Conservation (phyloP, 1,139 yeast genomes). For the Arxiozyma slooffiae region DNA sequence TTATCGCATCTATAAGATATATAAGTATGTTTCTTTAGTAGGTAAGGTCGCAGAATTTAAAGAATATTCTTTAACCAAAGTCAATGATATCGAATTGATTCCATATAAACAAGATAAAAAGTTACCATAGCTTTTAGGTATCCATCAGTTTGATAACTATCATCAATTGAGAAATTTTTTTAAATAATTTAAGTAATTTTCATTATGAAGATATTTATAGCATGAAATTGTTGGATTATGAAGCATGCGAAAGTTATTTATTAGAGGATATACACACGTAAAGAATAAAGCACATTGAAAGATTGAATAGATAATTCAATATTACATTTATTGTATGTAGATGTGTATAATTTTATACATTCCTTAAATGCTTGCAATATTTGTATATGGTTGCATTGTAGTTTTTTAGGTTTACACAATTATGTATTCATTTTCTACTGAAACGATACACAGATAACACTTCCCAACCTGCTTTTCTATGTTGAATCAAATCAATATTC, state of each 20-base stretch:
- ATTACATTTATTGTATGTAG: neutral
- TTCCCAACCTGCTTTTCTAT: slow-evolving; percentile 92
- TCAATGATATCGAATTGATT: slow-evolving; percentile 12
- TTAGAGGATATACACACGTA: slow-evolving; percentile 42
- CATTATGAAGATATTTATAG: slow-evolving; percentile 67
- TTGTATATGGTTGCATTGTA: neutral
- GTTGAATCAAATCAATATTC: slow-evolving; percentile 42
- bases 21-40: slow-evolving; percentile 35
- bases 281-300: neutral
- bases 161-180: slow-evolving; percentile 50
- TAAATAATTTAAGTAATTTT: slow-evolving; percentile 56
- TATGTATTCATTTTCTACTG: neutral
- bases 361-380: neutral
- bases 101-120: slow-evolving; percentile 2
- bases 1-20: slow-evolving; percentile 49
- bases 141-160: slow-evolving; percentile 37
- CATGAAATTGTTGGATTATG: slow-evolving; percentile 41
- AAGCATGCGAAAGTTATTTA: slow-evolving; percentile 45
- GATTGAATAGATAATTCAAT: neutral
- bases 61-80: slow-evolving; percentile 26
- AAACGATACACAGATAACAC: slow-evolving; percentile 66
- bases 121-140: slow-evolving; percentile 43
- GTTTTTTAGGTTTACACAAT: neutral
- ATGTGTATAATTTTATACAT: no score
- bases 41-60: slow-evolving; percentile 41